A percentile compares a stretch with the other conserved stretches of the same genome.
Conservation (phyloP, 2,329 filamentous ascomycete genomes). For the Stagonosporopsis chrysanthemi region DNA sequence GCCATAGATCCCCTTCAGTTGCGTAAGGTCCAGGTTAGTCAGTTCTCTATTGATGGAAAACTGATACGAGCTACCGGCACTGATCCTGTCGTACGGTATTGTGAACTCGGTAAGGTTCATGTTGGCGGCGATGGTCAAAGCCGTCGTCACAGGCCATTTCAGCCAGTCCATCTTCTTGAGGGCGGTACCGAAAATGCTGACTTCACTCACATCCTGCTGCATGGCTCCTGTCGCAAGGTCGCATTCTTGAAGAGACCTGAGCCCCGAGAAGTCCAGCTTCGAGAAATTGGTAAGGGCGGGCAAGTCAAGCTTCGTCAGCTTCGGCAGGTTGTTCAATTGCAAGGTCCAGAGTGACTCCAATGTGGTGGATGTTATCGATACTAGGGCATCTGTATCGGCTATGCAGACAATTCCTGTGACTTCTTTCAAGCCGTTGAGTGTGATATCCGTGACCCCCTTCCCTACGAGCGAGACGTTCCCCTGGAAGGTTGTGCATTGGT, state of each 20-base stretch:
- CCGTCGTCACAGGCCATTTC: constrained; percentile 27
- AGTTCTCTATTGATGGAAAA: constrained; percentile 23
- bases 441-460: constrained; percentile 25
- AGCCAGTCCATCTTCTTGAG: constrained; percentile 33
- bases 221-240: constrained; percentile 19
- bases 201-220: constrained; percentile 22
- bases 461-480: constrained; percentile 29
- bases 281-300: constrained; percentile 27
- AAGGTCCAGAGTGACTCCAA: constrained; percentile 22
- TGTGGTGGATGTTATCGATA: constrained; percentile 27
- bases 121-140: constrained; percentile 29
- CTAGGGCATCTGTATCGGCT: constrained; percentile 19
- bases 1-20: constrained; percentile 24
- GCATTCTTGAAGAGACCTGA: constrained; percentile 19
- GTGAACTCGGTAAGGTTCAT: constrained; percentile 19
- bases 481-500: constrained; percentile 25
- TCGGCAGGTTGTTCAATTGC: constrained; percentile 27
- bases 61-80: constrained; percentile 21
- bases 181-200: constrained; percentile 27
- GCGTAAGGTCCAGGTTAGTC: constrained; percentile 16
- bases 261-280: constrained; percentile 19
- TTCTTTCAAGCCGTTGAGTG: constrained; percentile 24
- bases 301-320: constrained; percentile 27
- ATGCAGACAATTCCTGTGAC: constrained; percentile 25
- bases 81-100: constrained; percentile 27